Base-by-base conservation (phyloP, 768 basidiomycete species). In the Panaeolus cyanescens region DNA sequence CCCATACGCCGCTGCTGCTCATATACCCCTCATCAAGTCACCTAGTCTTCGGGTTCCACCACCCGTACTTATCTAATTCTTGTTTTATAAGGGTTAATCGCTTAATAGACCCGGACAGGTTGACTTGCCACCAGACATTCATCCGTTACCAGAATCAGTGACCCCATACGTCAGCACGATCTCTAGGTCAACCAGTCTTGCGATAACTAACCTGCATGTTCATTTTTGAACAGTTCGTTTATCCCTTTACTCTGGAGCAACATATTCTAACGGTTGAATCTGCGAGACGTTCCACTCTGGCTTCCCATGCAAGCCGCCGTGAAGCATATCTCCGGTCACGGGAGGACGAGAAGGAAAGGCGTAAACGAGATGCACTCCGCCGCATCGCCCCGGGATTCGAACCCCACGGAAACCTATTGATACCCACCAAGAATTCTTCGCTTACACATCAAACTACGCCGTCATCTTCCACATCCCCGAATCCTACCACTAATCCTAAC, bases 221-320 rank as follows among this genome's bases (percentile, higher is more conserved):
- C 15, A 33, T 40, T 31, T 34, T 19, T 19, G 8, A 20, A 5
- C 71, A 99, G 96, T 97, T 98, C 68, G 96, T 92, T 40, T 99
- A 98, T 69, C 96, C 96, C 1, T 98, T 94, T 80, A 91, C 95
- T 3, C 84, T 99, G 56, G 96, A 99, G 69, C 85, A 88, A 0
- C 95, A 96, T 71, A 80, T 94, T 65, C 74, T 96, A 56, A 84
- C 86, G 1, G 75, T 93, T 37, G 92, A 92, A 69, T 86, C 90
- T 0, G 82, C 92, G 0, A 88, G 93, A 1, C 81, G 88, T 53
- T 75, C 80, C 3, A 88, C 89, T 0, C 81, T 93, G 34, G 81
- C 88, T 0, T 80, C 89, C 0, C 84, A 92, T 62, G 75, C 83
- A 2, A 79, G 86, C 0, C 85, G 89, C 8, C 85, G 92, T 45